Evolutionary conservation across 1,139 yeast species (phyloP), one percentile per base, ranked within the genome.

Genomic region (Blastobotrys buckinghamii): DNA sequence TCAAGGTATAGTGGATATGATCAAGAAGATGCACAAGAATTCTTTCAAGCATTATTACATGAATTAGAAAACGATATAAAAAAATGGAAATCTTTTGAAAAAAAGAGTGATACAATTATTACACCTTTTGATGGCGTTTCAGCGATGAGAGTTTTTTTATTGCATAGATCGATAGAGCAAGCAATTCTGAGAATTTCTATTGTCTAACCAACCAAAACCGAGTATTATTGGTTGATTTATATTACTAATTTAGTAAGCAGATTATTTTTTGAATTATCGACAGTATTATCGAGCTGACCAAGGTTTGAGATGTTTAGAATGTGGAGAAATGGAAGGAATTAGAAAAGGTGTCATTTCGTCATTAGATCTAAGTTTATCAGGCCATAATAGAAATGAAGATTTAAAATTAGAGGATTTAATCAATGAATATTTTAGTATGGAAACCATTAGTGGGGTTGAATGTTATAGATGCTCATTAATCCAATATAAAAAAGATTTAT

Each of bases 11-110:
- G 81, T 43, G 92, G 96, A 1, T 86, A 87, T 61, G 88, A 85
- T 59, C 97, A 88, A 66, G 96, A 88, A 65, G 97, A 88, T 67
- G 96, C 96, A 0, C 96, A 89, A 66, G 97, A 88, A 64, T 88
- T 88, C 60, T 88, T 88, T 68, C 96, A 88, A 64, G 78, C 85
- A 53, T 77, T 88, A 4, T 74, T 88, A 74, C 74, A 77, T 39
- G 78, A 84, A 47, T 70, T 88, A 45, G 97, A 88, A 63, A 77
- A 76, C 47, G 95, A 88, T 53, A 54, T 58, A 39, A 55, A 57
- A 24, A 27, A 39, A 27, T 35, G 39, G 38, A 41, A 24, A 26
- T 41, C 22, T 51, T 45, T 35, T 38, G 48, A 13, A 34, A 44
- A 12, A 40, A 52, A 44, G 53, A 55, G n/a, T 34, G 52, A 42